Evolutionary conservation across 768 basidiomycete genomes (phyloP).

Genomic region (Tylopilus sp.): DNA sequence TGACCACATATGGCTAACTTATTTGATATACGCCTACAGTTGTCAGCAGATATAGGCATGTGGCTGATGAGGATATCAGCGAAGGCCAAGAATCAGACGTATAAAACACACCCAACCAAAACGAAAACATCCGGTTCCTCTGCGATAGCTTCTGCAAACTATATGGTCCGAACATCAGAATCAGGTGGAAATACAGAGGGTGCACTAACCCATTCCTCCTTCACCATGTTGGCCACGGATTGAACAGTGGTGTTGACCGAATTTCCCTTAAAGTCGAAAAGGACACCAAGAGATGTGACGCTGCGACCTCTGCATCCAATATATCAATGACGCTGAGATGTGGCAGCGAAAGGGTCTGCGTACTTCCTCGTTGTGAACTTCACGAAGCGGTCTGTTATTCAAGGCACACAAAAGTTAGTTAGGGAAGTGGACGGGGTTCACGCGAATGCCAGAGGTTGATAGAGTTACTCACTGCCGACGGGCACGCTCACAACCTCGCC

Average conservation of each 20-base stretch:
- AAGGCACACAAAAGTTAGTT: constrained; percentile 32
- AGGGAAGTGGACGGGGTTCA: neutral
- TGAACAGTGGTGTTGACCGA: constrained; percentile 73
- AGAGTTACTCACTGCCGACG: constrained; percentile 37
- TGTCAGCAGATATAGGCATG: constrained; percentile 74
- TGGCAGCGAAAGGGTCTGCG: constrained; percentile 12
- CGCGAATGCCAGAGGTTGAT: neutral
- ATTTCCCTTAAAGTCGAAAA: constrained; percentile 75
- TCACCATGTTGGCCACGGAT: constrained; percentile 67
- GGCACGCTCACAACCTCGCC: constrained; percentile 39
- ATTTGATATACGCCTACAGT: constrained; percentile 42
- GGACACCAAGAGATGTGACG: constrained; percentile 77
- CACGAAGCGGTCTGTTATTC: constrained; percentile 46
- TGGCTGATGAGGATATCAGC: constrained; percentile 45
- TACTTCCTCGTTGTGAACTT: constrained; percentile 77
- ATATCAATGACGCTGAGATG: neutral
- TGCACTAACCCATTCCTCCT: constrained; percentile 66
- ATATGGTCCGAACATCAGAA: neutral
- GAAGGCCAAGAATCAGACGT: neutral
- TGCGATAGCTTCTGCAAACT: constrained; percentile 76
- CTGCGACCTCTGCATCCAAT: constrained; percentile 48
- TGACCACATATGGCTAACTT: neutral
- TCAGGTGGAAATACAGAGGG: neutral
- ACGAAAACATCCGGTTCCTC: constrained; percentile 84
- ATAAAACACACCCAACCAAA: constrained; percentile 52